These are phyloP conservation scores for Actinidia arguta DNA, from an alignment of 179 eudicot genomes.

Conservation along the genomic window DNA sequence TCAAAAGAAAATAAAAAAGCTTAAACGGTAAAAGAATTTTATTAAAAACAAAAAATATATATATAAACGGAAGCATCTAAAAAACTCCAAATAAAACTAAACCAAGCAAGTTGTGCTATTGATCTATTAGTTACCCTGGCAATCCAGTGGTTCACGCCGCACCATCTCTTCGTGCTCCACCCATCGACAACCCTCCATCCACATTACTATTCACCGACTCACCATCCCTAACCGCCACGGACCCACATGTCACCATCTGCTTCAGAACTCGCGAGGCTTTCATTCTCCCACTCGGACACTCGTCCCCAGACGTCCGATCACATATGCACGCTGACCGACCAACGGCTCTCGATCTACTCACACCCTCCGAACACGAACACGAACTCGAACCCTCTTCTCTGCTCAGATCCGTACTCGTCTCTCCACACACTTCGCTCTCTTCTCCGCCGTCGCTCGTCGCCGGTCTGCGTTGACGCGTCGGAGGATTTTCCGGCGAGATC, in stretches of 20 bases:
- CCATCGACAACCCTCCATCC: background rate
- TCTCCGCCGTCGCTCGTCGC: slow-evolving; percentile 43
- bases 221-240: slow-evolving; percentile 47
- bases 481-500: slow-evolving; percentile 45
- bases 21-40: too few species aligned
- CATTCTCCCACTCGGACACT: slow-evolving; percentile 51
- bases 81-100: too few species aligned
- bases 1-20: too few species aligned
- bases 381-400: slow-evolving; percentile 64
- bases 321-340: background rate
- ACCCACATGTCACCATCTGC: slow-evolving; percentile 65
- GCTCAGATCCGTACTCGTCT: slow-evolving; percentile 46
- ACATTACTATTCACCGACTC: too few species aligned
- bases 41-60: too few species aligned
- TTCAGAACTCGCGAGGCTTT: slow-evolving; percentile 55
- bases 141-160: too few species aligned
- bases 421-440: background rate
- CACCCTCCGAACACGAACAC: slow-evolving; percentile 57
- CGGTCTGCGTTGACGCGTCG: slow-evolving; percentile 75
- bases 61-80: too few species aligned
- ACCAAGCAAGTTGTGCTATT: too few species aligned
- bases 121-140: too few species aligned
- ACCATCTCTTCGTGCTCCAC: too few species aligned
- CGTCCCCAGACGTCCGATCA: slow-evolving; percentile 36
- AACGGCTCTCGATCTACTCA: slow-evolving; percentile 25